phyloP scores from a whole-genome alignment of 805 yeast genomes.

The Hanseniaspora vineae region DNA sequence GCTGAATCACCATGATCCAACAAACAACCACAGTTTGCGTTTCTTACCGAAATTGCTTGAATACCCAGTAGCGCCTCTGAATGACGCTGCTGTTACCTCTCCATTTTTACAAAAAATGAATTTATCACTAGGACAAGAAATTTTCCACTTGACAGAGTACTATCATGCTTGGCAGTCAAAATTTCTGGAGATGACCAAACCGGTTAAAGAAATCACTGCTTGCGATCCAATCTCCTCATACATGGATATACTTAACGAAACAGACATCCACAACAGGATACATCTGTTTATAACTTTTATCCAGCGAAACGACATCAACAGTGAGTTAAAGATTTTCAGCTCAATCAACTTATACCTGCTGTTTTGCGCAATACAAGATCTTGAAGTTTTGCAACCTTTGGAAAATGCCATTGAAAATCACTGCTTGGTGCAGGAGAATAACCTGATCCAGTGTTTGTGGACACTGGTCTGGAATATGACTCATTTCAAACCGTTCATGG shows the following conservation, averaged over 20 bases:
- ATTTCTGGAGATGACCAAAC: neutral
- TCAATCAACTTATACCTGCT: neutral
- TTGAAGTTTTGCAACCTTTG: conserved; percentile 6
- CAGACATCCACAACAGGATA: neutral
- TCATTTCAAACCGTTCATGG: conserved; percentile 22
- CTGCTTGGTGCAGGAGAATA: conserved; percentile 3
- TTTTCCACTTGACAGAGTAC: neutral
- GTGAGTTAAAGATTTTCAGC: neutral
- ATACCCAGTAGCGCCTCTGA: conserved; percentile 9
- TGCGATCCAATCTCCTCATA: neutral
- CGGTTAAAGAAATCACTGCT: neutral
- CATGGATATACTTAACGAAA: neutral
- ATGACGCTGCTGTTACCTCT: neutral
- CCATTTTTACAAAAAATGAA: neutral
- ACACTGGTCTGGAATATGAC: conserved; percentile 18
- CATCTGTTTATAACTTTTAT: neutral
- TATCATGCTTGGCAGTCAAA: neutral
- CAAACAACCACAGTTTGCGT: conserved; percentile 18
- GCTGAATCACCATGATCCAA: conserved; percentile 20
- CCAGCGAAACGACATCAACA: neutral
- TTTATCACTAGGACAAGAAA: neutral
- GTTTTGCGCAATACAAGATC: neutral
- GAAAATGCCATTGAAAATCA: conserved; percentile 11
- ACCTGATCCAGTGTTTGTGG: conserved; percentile 9
- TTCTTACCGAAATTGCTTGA: conserved; percentile 18